phyloP scores from a whole-genome alignment of 331 rosid species.

The Stylosanthes scabra region DNA sequence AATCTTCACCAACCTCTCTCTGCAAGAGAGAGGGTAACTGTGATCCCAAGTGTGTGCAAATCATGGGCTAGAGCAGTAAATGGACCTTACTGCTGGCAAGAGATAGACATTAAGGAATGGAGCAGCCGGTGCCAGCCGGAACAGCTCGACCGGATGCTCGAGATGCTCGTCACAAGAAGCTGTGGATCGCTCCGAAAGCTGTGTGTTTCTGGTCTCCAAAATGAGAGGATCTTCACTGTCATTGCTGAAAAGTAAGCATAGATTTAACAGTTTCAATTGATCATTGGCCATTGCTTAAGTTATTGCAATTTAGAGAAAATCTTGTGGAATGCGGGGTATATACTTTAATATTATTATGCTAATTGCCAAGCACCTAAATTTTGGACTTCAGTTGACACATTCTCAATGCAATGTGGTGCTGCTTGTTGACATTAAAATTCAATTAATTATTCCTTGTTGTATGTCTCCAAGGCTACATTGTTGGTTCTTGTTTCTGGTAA shows the following conservation, averaged over 20 bases:
- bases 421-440: slow-evolving; percentile 22
- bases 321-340: background rate
- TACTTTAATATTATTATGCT: slow-evolving; percentile 7
- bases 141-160: slow-evolving; percentile 71
- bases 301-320: slow-evolving; percentile 13
- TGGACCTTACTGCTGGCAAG: slow-evolving; percentile 94
- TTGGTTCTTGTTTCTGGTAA: too few relatives aligned
- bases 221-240: slow-evolving; percentile 63
- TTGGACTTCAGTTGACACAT: background rate
- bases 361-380: background rate
- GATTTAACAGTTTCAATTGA: slow-evolving; percentile 24
- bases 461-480: background rate
- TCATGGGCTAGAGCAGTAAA: slow-evolving; percentile 80
- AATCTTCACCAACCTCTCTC: slow-evolving; percentile 74
- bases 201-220: slow-evolving; percentile 72
- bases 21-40: slow-evolving; percentile 79
- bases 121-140: slow-evolving; percentile 60
- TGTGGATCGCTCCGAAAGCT: slow-evolving; percentile 86
- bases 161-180: slow-evolving; percentile 72
- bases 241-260: slow-evolving; percentile 88
- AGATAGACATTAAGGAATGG: slow-evolving; percentile 93
- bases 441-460: slow-evolving; percentile 1
- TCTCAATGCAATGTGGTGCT: background rate
- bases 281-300: slow-evolving; percentile 10
- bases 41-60: slow-evolving; percentile 89